These are phyloP conservation scores for Fusarium tanahbumbuense DNA, from an alignment of 2,329 filamentous ascomycete genomes.

Conservation along the genomic window DNA sequence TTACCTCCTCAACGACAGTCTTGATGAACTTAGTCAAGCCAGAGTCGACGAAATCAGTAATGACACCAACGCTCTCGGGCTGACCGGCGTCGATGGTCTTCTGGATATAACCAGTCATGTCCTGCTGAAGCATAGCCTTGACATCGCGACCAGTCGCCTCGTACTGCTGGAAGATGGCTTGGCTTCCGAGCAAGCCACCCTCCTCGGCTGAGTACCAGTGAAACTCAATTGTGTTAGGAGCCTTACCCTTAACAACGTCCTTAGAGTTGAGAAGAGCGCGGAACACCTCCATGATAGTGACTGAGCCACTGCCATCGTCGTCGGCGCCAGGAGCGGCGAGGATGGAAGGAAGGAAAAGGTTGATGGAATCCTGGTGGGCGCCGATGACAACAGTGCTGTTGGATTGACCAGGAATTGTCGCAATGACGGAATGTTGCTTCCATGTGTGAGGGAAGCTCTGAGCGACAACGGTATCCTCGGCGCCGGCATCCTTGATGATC, in stretches of 20 bases:
- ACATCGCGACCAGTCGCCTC: constrained; percentile 78
- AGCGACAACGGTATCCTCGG: constrained; percentile 74
- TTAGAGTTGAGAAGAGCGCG: constrained; percentile 81
- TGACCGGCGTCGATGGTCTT: constrained; percentile 84
- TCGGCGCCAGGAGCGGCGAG: constrained; percentile 92
- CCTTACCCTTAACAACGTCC: constrained; percentile 76
- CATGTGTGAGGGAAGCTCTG: constrained; percentile 83
- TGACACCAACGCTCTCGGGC: constrained; percentile 88
- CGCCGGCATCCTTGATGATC: constrained; percentile 77
- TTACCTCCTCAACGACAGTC: constrained; percentile 74
- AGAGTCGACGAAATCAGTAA: constrained; percentile 89
- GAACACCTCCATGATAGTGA: constrained; percentile 94
- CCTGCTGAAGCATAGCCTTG: constrained; percentile 97
- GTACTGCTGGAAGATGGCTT: constrained; percentile 88
- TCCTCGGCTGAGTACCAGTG: constrained; percentile 97
- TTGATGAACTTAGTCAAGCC: constrained; percentile 91
- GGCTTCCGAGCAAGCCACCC: constrained; percentile 85
- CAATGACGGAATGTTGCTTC: constrained; percentile 92
- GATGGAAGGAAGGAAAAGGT: constrained; percentile 86
- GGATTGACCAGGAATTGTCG: constrained; percentile 86
- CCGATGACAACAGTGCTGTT: constrained; percentile 90
- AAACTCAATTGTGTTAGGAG: constrained; percentile 90
- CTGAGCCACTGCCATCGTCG: constrained; percentile 91
- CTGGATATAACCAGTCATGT: constrained; percentile 94
- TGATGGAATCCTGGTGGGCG: constrained; percentile 95